phyloP scores from a whole-genome alignment of 2,329 filamentous ascomycete genomes.

The Penicillium sumatraense region DNA sequence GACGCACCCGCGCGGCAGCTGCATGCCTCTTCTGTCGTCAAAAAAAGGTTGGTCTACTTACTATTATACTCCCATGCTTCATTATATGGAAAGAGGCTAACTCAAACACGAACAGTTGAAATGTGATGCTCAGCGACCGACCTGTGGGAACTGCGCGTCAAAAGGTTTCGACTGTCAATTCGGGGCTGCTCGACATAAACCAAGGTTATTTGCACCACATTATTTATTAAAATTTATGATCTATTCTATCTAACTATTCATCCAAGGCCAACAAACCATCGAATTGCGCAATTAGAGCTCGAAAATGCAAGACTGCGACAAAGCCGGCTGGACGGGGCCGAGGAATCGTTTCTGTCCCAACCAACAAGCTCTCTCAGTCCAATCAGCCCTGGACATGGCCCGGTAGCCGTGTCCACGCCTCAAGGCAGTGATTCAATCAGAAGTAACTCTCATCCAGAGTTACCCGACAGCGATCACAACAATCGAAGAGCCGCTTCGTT shows the following conservation, averaged over 20 bases:
- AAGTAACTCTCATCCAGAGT: constrained; percentile 23
- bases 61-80: not conserved
- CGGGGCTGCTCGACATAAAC: constrained; percentile 38
- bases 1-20: constrained; percentile 27
- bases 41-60: constrained; percentile 32
- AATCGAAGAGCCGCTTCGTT: constrained; percentile 19
- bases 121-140: constrained; percentile 52
- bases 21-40: constrained; percentile 46
- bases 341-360: not conserved
- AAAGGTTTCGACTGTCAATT: constrained; percentile 53
- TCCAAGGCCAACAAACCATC: constrained; percentile 32
- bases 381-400: constrained; percentile 6
- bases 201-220: constrained; percentile 19
- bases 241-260: not conserved
- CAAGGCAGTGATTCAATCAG: constrained; percentile 13
- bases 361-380: constrained; percentile 8
- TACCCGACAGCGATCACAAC: constrained; percentile 20
- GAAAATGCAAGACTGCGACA: constrained; percentile 30
- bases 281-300: constrained; percentile 27
- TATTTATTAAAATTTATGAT: not conserved
- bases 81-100: not conserved
- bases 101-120: constrained; percentile 46
- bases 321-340: constrained; percentile 10
- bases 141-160: constrained; percentile 52
- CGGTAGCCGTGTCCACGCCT: constrained; percentile 1